Base-by-base conservation (phyloP, 176 grass and related monocot genomes). In the Paspalum notatum region DNA sequence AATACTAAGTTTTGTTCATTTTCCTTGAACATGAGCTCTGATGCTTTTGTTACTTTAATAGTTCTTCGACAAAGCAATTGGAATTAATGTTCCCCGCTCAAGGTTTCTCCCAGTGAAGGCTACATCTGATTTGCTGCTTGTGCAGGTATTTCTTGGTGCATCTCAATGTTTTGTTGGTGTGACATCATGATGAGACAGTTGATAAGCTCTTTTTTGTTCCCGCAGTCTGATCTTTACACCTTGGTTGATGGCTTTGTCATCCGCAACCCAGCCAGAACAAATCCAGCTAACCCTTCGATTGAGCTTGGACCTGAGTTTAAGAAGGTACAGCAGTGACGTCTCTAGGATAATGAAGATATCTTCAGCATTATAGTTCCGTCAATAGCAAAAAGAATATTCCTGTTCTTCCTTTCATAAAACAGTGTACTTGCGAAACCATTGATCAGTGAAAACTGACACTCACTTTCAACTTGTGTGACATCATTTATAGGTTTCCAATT, bases 261-360 rank as follows among this genome's bases (percentile, higher is more conserved):
- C 85, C 93, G 96, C 79, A 99, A 95, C 79, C 84, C 92, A 67
- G 79, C 86, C 32, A 99, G 96, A 83, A 13, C 61, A 26, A 99
- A 84, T 52, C 93, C 96, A 66, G 66, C 92, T 46, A 99, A 99
- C 58, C 96, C 93, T 57, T 84, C 91, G 16, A 86, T 99, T 76
- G 93, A 93, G 76, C 89, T 99, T 78, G 97, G 97, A 32, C 97
- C 97, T 64, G 93, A 99, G 64, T 99, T 96, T 76, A 99, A 99
- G 66, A 99, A 93, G 97, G 97, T 99, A 75, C 68, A 27, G 6
- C 52, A 41, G 27, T 62, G 70, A 32, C n/a, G 5, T 76, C 54
- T 84, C 65, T 20, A 2, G 80, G 52, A 77, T 42, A 27, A 21
- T 58, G 39, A 38, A 56, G 27, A 24, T 18, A 80, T 57, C 8